These are phyloP conservation scores for Discostella pseudostelligera DNA, from an alignment of 108 stramenopile genomes.

Conservation along the genomic window DNA sequence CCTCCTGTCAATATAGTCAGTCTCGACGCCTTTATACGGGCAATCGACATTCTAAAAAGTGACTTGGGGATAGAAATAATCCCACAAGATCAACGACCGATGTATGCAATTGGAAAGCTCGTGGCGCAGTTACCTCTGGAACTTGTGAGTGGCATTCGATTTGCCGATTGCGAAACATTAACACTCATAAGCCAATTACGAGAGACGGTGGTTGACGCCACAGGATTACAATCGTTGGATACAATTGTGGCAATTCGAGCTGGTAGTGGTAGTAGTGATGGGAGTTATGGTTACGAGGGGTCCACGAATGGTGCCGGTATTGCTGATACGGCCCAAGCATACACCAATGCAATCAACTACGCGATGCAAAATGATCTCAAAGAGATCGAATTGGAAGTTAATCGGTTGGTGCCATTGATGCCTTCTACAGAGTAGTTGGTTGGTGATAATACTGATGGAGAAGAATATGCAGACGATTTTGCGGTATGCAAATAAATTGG, in stretches of 20 bases:
- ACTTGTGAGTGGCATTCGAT: constrained; percentile 30
- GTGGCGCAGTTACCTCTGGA: constrained; percentile 34
- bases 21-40: constrained; percentile 17
- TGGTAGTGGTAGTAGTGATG: constrained; percentile 19
- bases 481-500: too few species aligned
- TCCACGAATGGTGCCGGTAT: constrained; percentile 19
- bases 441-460: neutral
- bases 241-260: constrained; percentile 43
- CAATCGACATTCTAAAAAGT: constrained; percentile 32
- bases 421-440: constrained; percentile 17
- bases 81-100: constrained; percentile 27
- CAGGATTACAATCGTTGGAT: constrained; percentile 42
- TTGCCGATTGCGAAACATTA: constrained; percentile 35
- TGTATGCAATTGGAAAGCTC: constrained; percentile 44
- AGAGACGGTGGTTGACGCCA: constrained; percentile 25
- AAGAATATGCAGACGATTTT: neutral
- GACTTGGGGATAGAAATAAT: constrained; percentile 40
- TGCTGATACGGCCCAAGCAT: constrained; percentile 26
- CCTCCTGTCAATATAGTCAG: constrained; percentile 13
- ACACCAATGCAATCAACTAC: constrained; percentile 37
- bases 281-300: constrained; percentile 27
- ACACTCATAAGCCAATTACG: constrained; percentile 35
- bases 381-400: constrained; percentile 38
- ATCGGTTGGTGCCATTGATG: constrained; percentile 41
- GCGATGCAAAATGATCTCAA: constrained; percentile 26